Conservation (phyloP, 192 early-diverging fungal species). For the Dimargaris cristalligena region DNA sequence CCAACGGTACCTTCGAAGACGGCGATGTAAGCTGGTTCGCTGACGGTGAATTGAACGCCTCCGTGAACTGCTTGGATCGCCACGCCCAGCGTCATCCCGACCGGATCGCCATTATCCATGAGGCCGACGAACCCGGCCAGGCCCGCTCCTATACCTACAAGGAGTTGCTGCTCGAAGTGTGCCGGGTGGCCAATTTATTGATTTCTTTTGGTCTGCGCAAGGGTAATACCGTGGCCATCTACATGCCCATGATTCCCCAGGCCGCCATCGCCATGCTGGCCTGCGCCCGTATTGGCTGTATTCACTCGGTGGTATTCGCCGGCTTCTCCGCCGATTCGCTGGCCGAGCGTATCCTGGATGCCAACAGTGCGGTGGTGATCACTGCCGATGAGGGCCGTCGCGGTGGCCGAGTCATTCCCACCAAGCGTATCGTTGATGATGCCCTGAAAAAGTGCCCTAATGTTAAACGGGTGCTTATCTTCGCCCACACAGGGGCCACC, state of each 20-base stretch:
- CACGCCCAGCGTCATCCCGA: constrained; percentile 63
- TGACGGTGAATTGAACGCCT: constrained; percentile 80
- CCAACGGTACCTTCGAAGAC: constrained; percentile 51
- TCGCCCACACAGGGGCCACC: constrained; percentile 70
- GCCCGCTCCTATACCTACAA: constrained; percentile 65
- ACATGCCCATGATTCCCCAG: constrained; percentile 97
- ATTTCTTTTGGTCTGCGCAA: constrained; percentile 68
- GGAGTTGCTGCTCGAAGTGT: constrained; percentile 68
- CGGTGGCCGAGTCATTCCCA: constrained; percentile 72
- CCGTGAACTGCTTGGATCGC: constrained; percentile 92
- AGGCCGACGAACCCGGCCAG: constrained; percentile 75
- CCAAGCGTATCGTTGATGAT: constrained; percentile 88
- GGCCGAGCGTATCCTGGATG: constrained; percentile 80
- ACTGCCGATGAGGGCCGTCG: constrained; percentile 91
- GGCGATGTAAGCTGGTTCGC: constrained; percentile 91
- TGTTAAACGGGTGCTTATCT: constrained; percentile 76
- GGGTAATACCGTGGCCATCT: constrained; percentile 90
- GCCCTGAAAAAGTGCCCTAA: constrained; percentile 60
- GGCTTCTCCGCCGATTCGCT: constrained; percentile 89
- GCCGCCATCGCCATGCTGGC: constrained; percentile 85
- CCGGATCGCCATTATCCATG: constrained; percentile 70
- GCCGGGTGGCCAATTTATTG: constrained; percentile 70
- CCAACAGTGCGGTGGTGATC: constrained; percentile 60
- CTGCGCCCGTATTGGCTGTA: constrained; percentile 78
- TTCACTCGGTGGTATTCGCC: constrained; percentile 94